Percentiles rank a stretch among this genome's conserved stretches.
phyloP scores from a whole-genome alignment of 192 early-diverging fungal genomes.

The Glomus cerebriforme region DNA sequence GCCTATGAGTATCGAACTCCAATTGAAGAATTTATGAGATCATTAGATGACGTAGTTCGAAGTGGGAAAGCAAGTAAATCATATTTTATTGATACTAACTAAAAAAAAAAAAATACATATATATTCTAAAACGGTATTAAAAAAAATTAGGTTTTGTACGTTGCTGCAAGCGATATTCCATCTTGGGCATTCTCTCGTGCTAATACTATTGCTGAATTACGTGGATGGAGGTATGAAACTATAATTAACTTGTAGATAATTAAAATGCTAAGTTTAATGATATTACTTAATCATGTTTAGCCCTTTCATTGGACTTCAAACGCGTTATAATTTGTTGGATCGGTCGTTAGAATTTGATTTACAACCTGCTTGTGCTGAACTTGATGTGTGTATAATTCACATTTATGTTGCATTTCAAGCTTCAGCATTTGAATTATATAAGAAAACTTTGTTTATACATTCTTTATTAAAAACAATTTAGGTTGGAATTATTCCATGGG shows the following conservation, averaged over 20 bases:
- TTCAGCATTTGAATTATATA: too few relatives aligned
- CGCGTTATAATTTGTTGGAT: constrained; percentile 39
- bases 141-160: constrained; percentile 43
- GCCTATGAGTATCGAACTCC: constrained; percentile 55
- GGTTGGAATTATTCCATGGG: neutral
- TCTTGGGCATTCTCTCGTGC: constrained; percentile 56
- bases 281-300: neutral
- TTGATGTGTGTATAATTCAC: neutral
- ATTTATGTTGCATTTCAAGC: neutral
- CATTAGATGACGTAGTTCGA: constrained; percentile 66
- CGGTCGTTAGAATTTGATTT: constrained; percentile 41
- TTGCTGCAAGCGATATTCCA: constrained; percentile 46
- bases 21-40: constrained; percentile 69
- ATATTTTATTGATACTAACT: too few relatives aligned
- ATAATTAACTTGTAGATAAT: neutral
- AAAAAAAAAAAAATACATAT: too few relatives aligned
- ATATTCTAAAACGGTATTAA: neutral
- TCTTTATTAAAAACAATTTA: too few relatives aligned
- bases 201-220: constrained; percentile 40
- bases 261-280: neutral
- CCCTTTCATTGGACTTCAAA: constrained; percentile 42
- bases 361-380: constrained; percentile 40
- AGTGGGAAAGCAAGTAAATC: constrained; percentile 52
- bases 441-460: too few relatives aligned
- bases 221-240: constrained; percentile 12